Conservation (phyloP, 2,329 filamentous ascomycete genomes). For the Venturia pyrina region DNA sequence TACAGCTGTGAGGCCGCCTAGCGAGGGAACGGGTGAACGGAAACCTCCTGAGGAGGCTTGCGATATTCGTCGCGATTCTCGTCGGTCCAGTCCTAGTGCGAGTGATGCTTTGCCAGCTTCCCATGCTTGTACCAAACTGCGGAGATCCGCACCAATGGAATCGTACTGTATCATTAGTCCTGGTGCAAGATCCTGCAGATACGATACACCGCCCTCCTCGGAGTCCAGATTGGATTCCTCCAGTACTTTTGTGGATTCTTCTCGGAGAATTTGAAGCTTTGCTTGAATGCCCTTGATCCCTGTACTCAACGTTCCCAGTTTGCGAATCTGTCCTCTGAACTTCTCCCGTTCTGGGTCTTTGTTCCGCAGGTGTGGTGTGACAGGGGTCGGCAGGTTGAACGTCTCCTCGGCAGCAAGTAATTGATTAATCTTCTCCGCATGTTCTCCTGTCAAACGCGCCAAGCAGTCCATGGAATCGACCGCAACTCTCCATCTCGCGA, state of each 20-base stretch:
- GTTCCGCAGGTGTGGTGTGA: slow-evolving; percentile 22
- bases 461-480: slow-evolving; percentile 63
- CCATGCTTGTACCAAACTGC: slow-evolving; percentile 42
- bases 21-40: slow-evolving; percentile 39
- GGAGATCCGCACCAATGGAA: slow-evolving; percentile 80
- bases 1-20: slow-evolving; percentile 53
- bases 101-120: slow-evolving; percentile 66
- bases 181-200: slow-evolving; percentile 62
- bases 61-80: slow-evolving; percentile 36
- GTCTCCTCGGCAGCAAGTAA: slow-evolving; percentile 73
- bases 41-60: slow-evolving; percentile 41
- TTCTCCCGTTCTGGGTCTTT: slow-evolving; percentile 70
- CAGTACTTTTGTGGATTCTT: slow-evolving; percentile 73
- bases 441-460: slow-evolving; percentile 49
- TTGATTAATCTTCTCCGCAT: slow-evolving; percentile 55
- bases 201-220: slow-evolving; percentile 18
- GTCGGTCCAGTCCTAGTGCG: slow-evolving; percentile 61
- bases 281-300: slow-evolving; percentile 88
- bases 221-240: slow-evolving; percentile 37
- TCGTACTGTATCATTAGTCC: slow-evolving; percentile 86
- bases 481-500: slow-evolving; percentile 67
- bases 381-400: slow-evolving; percentile 7
- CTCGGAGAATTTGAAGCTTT: slow-evolving; percentile 82
- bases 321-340: slow-evolving; percentile 76
- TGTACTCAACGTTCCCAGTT: slow-evolving; percentile 78